Conservation (phyloP, 2,329 filamentous ascomycete genomes). For the Xylaria polymorpha region DNA sequence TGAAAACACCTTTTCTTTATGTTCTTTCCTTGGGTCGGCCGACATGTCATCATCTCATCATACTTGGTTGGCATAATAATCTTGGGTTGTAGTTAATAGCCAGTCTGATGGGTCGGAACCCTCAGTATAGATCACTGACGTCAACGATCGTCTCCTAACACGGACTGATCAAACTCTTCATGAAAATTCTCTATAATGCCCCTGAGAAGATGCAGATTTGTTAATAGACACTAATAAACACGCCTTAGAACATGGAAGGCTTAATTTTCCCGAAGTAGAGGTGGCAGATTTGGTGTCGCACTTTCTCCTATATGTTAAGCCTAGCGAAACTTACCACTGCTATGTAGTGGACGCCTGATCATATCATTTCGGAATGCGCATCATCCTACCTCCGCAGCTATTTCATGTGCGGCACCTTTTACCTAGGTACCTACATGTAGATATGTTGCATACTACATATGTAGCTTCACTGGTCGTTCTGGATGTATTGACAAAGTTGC, state of each 20-base stretch:
- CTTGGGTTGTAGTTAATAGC: neutral
- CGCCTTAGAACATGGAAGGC: neutral
- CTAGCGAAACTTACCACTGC: neutral
- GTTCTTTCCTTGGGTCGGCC: neutral
- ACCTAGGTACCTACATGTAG: neutral
- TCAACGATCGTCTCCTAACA: slow-evolving; percentile 12
- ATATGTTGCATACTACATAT: too few relatives aligned
- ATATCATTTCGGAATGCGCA: neutral
- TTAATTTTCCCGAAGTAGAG: neutral
- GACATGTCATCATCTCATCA: slow-evolving; percentile 20
- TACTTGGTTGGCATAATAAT: neutral
- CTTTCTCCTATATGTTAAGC: neutral
- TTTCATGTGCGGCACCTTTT: neutral
- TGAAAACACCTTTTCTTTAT: neutral
- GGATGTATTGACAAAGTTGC: neutral
- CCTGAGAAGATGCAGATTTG: neutral
- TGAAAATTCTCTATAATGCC: neutral
- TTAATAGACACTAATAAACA: neutral
- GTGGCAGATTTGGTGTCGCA: neutral
- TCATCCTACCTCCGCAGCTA: neutral
- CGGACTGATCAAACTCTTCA: neutral
- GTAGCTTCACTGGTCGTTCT: neutral
- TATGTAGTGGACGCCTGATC: neutral
- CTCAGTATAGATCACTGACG: slow-evolving; percentile 11
- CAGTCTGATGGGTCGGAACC: slow-evolving; percentile 1